Evolutionary conservation across 1,139 yeast genomes (phyloP), one percentile per base, ranked within the genome.

Genomic region (Saccharomyces hybrid): DNA sequence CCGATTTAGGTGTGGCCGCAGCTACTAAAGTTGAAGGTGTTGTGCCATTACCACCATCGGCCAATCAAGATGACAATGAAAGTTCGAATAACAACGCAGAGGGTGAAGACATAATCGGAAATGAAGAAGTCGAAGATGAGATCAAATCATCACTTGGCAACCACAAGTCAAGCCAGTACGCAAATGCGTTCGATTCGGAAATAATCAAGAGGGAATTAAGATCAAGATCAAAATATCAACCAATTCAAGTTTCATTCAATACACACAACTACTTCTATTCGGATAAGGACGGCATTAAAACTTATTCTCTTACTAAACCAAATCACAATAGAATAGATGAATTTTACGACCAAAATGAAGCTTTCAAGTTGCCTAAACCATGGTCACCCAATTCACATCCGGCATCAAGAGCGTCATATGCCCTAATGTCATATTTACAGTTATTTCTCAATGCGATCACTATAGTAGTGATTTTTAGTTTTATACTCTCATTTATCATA

Each of bases 361-460:
- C 54, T 47, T 56, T 53, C 41, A 49, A 51, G 13, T 56, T 69
- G 47, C 72, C 71, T 2, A 56, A 54, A 7, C 71, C 72, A 3
- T 69, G 71, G 71, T 68, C 72, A 2, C 25, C 62, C 7, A 51
- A 52, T n/a, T 70, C 63, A 47, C 56, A 53, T 49, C 75, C 61
- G 49, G 70, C 53, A 55, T 75, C 51, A 78, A 86, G 76, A 52
- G 71, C 80, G 2, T 93, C 95, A 0, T 83, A 82, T 61, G 79
- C 86, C 26, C 68, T 88, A 9, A 82, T 90, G 30, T 71, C 89
- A 41, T 85, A 89, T 60, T 71, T 88, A 38, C 97, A 90, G 68
- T 75, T 89, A 5, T 54, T 80, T 1, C 76, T 88, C 65, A 90
- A 91, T 65, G 68, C 83, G 0, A 64, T 82, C 4, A 75, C 91